Conservation (phyloP, 768 basidiomycete species). For the Nidularia sp. region DNA sequence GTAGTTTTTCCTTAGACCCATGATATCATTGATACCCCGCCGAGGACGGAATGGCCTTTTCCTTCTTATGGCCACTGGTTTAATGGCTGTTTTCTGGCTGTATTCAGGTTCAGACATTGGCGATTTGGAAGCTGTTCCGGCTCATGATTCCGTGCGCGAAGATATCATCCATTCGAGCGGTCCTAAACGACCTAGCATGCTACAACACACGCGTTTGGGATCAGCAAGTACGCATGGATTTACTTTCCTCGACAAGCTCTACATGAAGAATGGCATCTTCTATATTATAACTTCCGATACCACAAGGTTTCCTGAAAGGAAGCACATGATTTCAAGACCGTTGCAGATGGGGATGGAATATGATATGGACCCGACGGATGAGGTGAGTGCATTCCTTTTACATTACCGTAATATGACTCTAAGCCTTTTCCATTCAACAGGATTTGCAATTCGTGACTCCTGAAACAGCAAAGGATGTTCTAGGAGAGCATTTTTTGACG, state of each 20-base stretch:
- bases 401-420: background rate
- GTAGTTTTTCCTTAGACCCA: too few species aligned
- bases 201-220: background rate
- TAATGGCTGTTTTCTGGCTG: too few species aligned
- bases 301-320: constrained; percentile 36
- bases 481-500: constrained; percentile 9
- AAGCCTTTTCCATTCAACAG: constrained; percentile 1
- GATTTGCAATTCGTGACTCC: constrained; percentile 15
- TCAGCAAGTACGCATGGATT: constrained; percentile 41
- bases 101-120: too few species aligned
- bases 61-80: too few species aligned
- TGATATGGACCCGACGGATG: constrained; percentile 18
- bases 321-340: constrained; percentile 32
- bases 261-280: constrained; percentile 68
- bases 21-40: too few species aligned
- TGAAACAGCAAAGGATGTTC: constrained; percentile 5
- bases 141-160: too few species aligned
- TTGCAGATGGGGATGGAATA: constrained; percentile 8
- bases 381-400: constrained; percentile 8
- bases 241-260: constrained; percentile 66
- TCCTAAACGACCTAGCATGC: background rate
- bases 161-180: background rate
- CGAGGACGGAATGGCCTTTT: too few species aligned
- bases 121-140: too few species aligned
- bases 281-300: constrained; percentile 45